Evolutionary conservation across 257 asterid species (phyloP), one percentile per base, ranked within the genome.

Genomic region (Solanum bukasovii): DNA sequence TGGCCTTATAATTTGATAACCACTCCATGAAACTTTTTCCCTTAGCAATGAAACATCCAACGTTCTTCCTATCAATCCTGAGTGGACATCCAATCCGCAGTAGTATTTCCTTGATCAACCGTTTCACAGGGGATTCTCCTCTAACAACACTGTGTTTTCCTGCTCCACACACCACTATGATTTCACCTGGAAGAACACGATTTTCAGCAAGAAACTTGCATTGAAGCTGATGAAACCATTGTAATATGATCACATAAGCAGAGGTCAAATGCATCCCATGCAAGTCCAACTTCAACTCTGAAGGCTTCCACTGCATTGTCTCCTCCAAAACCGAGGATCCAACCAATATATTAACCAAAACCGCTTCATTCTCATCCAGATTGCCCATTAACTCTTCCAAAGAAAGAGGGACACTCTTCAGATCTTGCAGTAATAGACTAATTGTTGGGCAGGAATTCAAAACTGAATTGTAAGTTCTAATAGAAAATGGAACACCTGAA

Each of bases 201-300:
- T 92, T 79, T 84, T 83, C 93, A 33, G 79, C 88, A 40, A 37
- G 73, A 87, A 91, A 88, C 89, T 88, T 94, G 86, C 13, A 21
- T 83, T 88, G 88, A 91, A 93, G 88, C 92, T 93, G 93, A 59
- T 87, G 89, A 88, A 97, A 92, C 98, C 98, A 97, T 72, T 92
- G 98, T 78, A 97, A 93, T 92, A 97, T 89, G 18, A 96, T 87
- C 94, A 97, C 73, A 91, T 93, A 97, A 5, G 98, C 93, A 31
- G 93, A 83, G 49, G 92, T 90, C 90, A 92, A 87, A 92, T 97
- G 99, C 98, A 95, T 93, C 59, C 98, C 98, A 18, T 97, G 99
- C 94, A 96, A 88, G 91, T 97, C 98, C 93, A 96, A 88, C 93
- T 93, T 96, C 96, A 94, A 59, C 91, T 91, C 96, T 7, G 90